These are phyloP conservation scores for Aethionema arabicum DNA, from an alignment of 345 rosid genomes.

Conservation along the genomic window DNA sequence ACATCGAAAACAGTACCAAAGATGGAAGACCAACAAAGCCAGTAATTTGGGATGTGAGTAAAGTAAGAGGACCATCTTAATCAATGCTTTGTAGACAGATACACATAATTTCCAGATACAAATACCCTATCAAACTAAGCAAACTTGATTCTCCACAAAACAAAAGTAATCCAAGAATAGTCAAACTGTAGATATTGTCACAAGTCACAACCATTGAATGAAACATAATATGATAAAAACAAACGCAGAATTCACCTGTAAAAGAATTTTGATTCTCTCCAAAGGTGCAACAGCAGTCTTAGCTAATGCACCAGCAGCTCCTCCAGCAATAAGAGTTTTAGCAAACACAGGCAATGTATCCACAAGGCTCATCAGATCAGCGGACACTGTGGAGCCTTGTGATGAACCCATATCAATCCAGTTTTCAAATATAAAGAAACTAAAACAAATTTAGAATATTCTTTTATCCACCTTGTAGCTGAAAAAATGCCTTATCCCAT, in stretches of 20 bases:
- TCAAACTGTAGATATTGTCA: background rate
- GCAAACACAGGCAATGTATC: conserved; percentile 79
- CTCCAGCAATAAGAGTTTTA: conserved; percentile 90
- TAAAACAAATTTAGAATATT: conserved; percentile 8
- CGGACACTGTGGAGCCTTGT: conserved; percentile 70
- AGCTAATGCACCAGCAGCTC: conserved; percentile 91
- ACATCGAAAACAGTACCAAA: background rate
- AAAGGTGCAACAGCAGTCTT: conserved; percentile 93
- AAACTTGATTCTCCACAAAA: background rate
- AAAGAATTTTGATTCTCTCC: conserved; percentile 80
- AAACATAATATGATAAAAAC: conserved; percentile 1
- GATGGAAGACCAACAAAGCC: background rate
- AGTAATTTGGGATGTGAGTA: background rate
- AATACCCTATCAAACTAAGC: background rate
- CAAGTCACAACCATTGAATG: background rate
- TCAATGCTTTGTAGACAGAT: too few relatives aligned
- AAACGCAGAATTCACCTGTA: conserved; percentile 60
- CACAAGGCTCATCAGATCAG: conserved; percentile 60
- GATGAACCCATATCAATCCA: conserved; percentile 56
- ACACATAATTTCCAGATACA: background rate
- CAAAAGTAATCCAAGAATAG: background rate
- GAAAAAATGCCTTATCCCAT: conserved; percentile 79
- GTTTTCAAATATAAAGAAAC: conserved; percentile 7
- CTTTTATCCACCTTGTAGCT: conserved; percentile 58
- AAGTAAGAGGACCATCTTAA: background rate